Evolutionary conservation across 2,329 filamentous ascomycete species (phyloP).

Genomic region (Diaporthe longicolla): DNA sequence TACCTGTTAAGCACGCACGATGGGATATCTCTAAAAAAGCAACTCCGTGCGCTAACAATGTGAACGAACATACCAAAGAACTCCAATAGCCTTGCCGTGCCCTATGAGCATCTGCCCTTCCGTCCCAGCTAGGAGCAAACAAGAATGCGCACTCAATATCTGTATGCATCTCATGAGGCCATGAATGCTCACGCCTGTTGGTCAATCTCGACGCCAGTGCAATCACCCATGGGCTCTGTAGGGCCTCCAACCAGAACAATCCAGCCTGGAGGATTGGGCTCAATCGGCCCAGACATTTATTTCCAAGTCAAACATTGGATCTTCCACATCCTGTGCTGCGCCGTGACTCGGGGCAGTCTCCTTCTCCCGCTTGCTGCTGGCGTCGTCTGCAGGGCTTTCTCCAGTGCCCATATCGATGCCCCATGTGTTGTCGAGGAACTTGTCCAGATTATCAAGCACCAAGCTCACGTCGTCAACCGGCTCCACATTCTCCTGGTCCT

Average conservation of each 20-base stretch:
- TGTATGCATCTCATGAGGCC: neutral
- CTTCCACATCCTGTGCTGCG: constrained; percentile 15
- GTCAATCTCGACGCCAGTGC: no score
- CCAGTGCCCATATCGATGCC: constrained; percentile 53
- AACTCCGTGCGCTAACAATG: constrained; percentile 9
- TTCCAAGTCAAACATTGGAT: constrained; percentile 35
- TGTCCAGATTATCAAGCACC: constrained; percentile 61
- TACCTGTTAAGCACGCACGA: neutral
- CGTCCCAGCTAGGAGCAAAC: neutral
- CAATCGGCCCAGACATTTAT: constrained; percentile 39
- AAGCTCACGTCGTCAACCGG: constrained; percentile 60
- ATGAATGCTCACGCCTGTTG: neutral
- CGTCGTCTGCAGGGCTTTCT: constrained; percentile 50
- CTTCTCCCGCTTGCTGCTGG: constrained; percentile 35
- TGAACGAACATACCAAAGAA: constrained; percentile 8
- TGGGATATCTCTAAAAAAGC: constrained; percentile 24
- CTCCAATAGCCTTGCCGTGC: constrained; percentile 13
- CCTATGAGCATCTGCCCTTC: neutral
- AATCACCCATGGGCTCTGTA: neutral
- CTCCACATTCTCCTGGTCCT: constrained; percentile 41
- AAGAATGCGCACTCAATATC: neutral
- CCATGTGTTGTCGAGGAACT: constrained; percentile 58
- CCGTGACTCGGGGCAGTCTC: neutral
- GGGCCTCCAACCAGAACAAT: neutral
- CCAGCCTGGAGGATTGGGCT: neutral